Conservation (phyloP, 352 stramenopile genomes). For the Albugo laibachii region DNA sequence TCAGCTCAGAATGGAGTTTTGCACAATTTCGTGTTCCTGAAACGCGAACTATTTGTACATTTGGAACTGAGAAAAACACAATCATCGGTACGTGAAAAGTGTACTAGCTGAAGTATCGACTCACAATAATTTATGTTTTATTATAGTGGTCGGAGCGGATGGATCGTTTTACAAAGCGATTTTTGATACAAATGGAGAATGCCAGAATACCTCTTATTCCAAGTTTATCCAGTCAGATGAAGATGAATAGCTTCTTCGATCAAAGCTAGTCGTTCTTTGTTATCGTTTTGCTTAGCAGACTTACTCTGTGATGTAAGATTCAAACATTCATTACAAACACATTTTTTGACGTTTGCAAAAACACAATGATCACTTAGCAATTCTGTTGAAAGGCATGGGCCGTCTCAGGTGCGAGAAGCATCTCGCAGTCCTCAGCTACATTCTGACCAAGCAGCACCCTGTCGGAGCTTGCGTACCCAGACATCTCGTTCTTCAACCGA, state of each 20-base stretch:
- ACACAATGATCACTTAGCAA: no score
- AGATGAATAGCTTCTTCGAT: constrained; percentile 25
- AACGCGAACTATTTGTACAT: constrained; percentile 82
- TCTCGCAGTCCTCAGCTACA: no score
- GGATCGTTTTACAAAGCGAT: constrained; percentile 80
- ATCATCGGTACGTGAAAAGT: constrained; percentile 45
- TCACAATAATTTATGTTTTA: constrained; percentile 1
- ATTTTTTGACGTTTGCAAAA: no score
- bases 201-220: constrained; percentile 78
- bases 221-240: constrained; percentile 82
- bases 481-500: constrained; percentile 65
- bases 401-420: no score
- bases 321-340: no score
- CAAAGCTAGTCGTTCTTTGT: no score
- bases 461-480: constrained; percentile 59
- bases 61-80: constrained; percentile 85
- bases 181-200: constrained; percentile 73
- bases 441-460: no score
- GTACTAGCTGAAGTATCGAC: neutral
- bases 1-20: constrained; percentile 87
- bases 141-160: constrained; percentile 66
- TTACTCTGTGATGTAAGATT: no score
- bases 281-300: no score
- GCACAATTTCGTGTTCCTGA: constrained; percentile 85
- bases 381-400: no score